Evolutionary conservation across 495 filamentous ascomycete species (phyloP), one percentile per base, ranked within the genome.

Genomic region (Aspergillus mulundensis): DNA sequence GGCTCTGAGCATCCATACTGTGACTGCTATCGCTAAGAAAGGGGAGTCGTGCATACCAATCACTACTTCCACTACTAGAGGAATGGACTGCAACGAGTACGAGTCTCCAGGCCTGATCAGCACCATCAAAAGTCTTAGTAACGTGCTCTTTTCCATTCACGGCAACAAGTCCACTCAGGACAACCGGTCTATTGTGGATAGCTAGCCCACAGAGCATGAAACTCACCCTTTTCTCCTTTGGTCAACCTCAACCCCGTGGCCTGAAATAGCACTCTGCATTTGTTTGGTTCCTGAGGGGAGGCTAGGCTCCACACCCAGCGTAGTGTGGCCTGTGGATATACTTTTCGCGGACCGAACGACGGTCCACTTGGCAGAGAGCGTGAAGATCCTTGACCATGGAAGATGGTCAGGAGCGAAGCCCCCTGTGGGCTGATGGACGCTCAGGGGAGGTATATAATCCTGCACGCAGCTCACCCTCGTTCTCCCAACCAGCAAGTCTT

Each of bases 361-460:
- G 57, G 46, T 51, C 62, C 66, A 63, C 61, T 58, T 57, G 44
- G 58, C 49, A 59, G 54, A 57, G 58, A 55, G 40, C 47, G 54
- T 57, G 62, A 65, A 65, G 62, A 65, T 65, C 62, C 57, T 57
- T 58, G 57, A 57, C 57, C 57, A 57, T 50, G 19, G 19, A 50
- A 39, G 43, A 56, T 28, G 32, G 48, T 38, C 20, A 50, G 34
- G 48, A 38, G 48, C 19, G 21, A 38, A 20, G 16, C 48, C 48
- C 47, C 48, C 48, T 50, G 34, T 50, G 48, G 48, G 48, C 48
- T 50, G 48, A 50, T 19, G 19, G 48, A 48, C 38, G 12, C 53
- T 63, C 66, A 73, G 72, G 71, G 73, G 48, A 46, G 34, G 67
- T 76, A 71, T 76, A 76, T 76, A 76, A 73, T 68, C 54, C 63